phyloP scores from a whole-genome alignment of 164 flowering plant species.

The Chimonanthus praecox region DNA sequence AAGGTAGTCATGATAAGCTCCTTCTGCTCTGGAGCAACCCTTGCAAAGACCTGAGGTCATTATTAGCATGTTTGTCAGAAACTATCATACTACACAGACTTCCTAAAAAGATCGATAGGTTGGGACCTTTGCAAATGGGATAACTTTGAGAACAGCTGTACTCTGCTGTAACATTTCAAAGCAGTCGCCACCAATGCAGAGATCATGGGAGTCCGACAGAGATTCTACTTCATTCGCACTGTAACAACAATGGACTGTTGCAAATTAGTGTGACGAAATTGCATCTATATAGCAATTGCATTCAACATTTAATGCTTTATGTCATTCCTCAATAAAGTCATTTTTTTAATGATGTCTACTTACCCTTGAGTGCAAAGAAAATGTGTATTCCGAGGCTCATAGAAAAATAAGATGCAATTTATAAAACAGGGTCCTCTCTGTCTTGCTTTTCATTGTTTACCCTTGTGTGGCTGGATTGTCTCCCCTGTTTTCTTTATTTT shows the following conservation, averaged over 20 bases:
- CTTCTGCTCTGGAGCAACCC: conserved; percentile 98
- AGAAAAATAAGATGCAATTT: too few relatives aligned
- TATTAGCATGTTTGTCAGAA: not conserved
- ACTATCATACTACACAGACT: not conserved
- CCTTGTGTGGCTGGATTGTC: too few relatives aligned
- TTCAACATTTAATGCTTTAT: too few relatives aligned
- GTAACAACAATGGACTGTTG: conserved; percentile 8
- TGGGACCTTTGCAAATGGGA: conserved; percentile 82
- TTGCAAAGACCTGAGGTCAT: conserved; percentile 75
- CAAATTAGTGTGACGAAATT: too few relatives aligned
- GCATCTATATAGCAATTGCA: too few relatives aligned
- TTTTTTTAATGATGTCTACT: too few relatives aligned
- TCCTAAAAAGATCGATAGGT: not conserved
- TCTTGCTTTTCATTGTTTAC: too few relatives aligned
- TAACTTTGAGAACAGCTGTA: conserved; percentile 63
- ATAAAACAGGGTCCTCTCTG: too few relatives aligned
- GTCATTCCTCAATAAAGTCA: too few relatives aligned
- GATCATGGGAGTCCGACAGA: conserved; percentile 70
- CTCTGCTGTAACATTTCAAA: conserved; percentile 76
- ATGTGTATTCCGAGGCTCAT: too few relatives aligned
- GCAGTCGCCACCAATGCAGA: conserved; percentile 95
- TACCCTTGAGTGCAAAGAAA: too few relatives aligned
- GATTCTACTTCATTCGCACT: conserved; percentile 68
- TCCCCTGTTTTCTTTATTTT: too few relatives aligned
- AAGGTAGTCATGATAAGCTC: conserved; percentile 92